Base-by-base conservation (phyloP, 768 basidiomycete species). In the Mycena pura region DNA sequence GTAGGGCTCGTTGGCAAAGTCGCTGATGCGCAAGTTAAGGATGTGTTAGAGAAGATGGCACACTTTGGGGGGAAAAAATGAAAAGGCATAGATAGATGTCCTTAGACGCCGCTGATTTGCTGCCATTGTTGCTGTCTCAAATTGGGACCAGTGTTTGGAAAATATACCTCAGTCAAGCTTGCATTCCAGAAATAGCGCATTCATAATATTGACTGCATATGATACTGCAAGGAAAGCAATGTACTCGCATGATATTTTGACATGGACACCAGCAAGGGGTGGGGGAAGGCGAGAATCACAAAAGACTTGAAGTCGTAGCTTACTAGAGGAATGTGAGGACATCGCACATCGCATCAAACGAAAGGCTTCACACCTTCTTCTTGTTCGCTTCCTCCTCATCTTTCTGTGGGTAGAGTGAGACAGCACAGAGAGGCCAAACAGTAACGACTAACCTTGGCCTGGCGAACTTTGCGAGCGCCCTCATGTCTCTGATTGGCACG, bases 371-470 rank as follows among this genome's bases (percentile, higher is more conserved):
- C 36, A 62, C 64, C 82, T 95, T 93, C 82, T 93, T 93, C 85
- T 95, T 94, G 74, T 84, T 86, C 58, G 91, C 92, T 74, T 95
- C 93, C 84, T 95, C 93, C 74, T 94, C 94, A 69, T 92, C 92
- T 74, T 90, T 92, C 92, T 93, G 71, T 60, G 69, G 45, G 57
- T 27, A 25, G 32, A n/a, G 24, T 54, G 25, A 51, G 32, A 57
- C 24, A 29, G 36, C 54, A 40, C 44, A 52, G 22, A 46, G 34
- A 32, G 32, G n/a, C n/a, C 27, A 29, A 43, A 31, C 3, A 17
- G 36, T 31, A n/a, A 34, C 17, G 32, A 78, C 89, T 61, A 70
- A 88, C 92, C 91, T 95, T 95, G 71, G 88, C 87, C 67, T 88
- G 87, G 65, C 94, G 89, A 65, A 86, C 80, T 81, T 94, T 95